A percentile compares a stretch with the other conserved stretches of the same genome.
Conservation (phyloP, 1,284 basidiomycete species). For the Microbotryum intermedium region DNA sequence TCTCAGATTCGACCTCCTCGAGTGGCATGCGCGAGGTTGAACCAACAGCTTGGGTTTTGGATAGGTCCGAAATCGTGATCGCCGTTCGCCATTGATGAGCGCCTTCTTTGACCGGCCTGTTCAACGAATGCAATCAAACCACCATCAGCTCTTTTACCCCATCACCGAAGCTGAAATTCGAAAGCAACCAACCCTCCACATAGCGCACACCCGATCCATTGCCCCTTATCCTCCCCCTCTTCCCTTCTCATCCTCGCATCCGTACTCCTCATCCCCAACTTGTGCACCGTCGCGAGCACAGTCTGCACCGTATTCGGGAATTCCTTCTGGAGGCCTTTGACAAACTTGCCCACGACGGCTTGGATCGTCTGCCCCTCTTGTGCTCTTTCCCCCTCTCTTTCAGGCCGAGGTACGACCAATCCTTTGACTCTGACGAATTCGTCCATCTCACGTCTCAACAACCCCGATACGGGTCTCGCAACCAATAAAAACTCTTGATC, state of each 20-base stretch:
- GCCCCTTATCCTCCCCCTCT: not conserved
- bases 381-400: not conserved
- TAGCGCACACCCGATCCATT: no score
- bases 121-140: no score
- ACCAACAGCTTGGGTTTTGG: no score
- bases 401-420: not conserved
- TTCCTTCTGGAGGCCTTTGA: slow-evolving; percentile 17
- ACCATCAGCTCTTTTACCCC: no score
- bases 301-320: slow-evolving; percentile 30
- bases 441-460: slow-evolving; percentile 4
- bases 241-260: not conserved
- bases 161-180: no score
- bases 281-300: slow-evolving; percentile 28
- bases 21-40: no score
- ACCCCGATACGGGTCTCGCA: slow-evolving; percentile 8
- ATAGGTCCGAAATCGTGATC: slow-evolving; percentile 21
- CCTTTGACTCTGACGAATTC: not conserved
- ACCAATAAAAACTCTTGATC: not conserved
- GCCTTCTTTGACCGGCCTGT: slow-evolving; percentile 10
- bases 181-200: no score
- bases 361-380: not conserved
- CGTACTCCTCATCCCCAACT: slow-evolving; percentile 20
- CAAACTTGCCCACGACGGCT: slow-evolving; percentile 14
- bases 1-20: no score
- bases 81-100: slow-evolving; percentile 19